Conservation (phyloP, 495 filamentous ascomycete genomes). For the Emericellopsis terricola region DNA sequence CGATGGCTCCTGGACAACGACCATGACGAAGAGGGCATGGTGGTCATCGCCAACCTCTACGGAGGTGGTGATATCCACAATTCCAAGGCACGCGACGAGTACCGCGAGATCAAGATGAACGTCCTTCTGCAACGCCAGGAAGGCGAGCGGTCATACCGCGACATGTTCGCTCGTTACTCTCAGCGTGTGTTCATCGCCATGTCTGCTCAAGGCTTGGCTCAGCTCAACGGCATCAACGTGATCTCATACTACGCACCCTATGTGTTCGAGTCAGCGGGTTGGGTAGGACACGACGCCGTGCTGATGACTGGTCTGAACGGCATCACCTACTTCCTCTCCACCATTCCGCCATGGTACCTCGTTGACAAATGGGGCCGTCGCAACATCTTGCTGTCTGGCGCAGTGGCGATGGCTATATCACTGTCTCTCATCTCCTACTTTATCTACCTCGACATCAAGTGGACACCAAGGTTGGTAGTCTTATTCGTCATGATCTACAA, state of each 20-base stretch:
- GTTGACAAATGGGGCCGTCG: conserved; percentile 88
- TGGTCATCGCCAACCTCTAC: conserved; percentile 94
- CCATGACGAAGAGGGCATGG: conserved; percentile 93
- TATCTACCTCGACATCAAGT: conserved; percentile 63
- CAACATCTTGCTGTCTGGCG: conserved; percentile 77
- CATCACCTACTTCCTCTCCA: conserved; percentile 76
- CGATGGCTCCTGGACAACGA: conserved; percentile 96
- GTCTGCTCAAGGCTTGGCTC: conserved; percentile 90
- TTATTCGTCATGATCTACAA: conserved; percentile 97
- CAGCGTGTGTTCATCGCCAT: conserved; percentile 95
- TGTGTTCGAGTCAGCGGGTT: conserved; percentile 92
- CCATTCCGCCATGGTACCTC: conserved; percentile 92
- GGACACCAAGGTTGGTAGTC: conserved; percentile 72
- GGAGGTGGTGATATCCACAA: conserved; percentile 91
- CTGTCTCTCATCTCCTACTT: conserved; percentile 92
- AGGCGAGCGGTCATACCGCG: conserved; percentile 74
- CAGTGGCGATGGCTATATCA: conserved; percentile 76
- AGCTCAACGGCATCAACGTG: conserved; percentile 97
- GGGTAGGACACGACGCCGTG: conserved; percentile 76
- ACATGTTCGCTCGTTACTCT: conserved; percentile 90
- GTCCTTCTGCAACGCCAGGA: conserved; percentile 85
- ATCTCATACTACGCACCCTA: conserved; percentile 97
- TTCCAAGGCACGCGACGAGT: conserved; percentile 77
- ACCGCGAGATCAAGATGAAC: conserved; percentile 96
- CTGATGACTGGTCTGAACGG: conserved; percentile 97